Percentiles rank a stretch among this genome's conserved stretches.
Conservation (phyloP, 202 grass and related monocot genomes). For the Digitaria exilis region DNA sequence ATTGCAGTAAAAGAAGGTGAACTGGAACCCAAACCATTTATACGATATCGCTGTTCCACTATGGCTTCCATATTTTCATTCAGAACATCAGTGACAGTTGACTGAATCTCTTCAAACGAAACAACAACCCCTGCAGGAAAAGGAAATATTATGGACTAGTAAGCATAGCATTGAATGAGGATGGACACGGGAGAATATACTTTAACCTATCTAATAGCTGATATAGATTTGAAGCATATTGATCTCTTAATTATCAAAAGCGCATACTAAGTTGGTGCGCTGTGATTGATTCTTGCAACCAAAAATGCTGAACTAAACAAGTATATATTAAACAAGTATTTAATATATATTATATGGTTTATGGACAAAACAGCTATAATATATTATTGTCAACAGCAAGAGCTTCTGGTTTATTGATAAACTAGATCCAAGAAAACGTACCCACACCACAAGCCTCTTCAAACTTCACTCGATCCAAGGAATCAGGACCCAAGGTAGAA, state of each 20-base stretch:
- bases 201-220: not conserved
- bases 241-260: not conserved
- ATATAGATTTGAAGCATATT: not conserved
- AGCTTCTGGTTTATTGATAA: not conserved
- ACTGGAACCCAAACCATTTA: constrained; percentile 65
- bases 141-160: not conserved
- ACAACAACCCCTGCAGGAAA: constrained; percentile 66
- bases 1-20: not conserved
- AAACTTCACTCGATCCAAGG: constrained; percentile 62
- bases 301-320: not conserved
- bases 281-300: not conserved
- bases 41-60: constrained; percentile 76
- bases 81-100: constrained; percentile 59
- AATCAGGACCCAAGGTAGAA: constrained; percentile 63
- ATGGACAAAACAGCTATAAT: no score
- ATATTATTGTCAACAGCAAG: no score
- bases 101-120: constrained; percentile 75
- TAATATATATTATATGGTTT: no score
- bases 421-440: constrained; percentile 40
- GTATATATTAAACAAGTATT: no score
- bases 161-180: not conserved
- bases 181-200: not conserved
- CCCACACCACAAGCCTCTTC: constrained; percentile 91
- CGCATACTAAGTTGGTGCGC: not conserved
- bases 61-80: constrained; percentile 74